Conservation (phyloP, 164 flowering plant species). For the Cinnamomum chago region DNA sequence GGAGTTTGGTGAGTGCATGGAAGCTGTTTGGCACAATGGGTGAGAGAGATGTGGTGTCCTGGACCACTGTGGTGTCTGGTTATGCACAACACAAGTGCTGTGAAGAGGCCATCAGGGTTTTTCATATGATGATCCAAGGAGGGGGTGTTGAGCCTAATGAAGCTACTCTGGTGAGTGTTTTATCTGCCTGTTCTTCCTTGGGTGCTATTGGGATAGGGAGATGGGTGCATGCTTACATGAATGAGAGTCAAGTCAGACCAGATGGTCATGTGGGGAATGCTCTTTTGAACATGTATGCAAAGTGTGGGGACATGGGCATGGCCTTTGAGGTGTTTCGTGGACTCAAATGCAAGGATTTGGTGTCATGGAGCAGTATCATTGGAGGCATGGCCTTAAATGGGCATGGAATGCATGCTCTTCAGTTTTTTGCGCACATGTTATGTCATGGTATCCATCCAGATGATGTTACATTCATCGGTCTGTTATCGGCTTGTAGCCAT, state of each 20-base stretch:
- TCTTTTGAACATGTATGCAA: conserved; percentile 21
- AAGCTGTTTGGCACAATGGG: conserved; percentile 20
- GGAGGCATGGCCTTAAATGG: conserved; percentile 26
- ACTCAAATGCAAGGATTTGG: conserved; percentile 11
- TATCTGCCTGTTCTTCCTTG: conserved; percentile 19
- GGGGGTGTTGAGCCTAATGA: conserved; percentile 17
- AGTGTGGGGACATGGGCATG: conserved; percentile 16
- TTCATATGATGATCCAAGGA: conserved; percentile 13
- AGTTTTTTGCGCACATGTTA: conserved; percentile 16
- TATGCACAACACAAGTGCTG: conserved; percentile 3
- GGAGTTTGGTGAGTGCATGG: conserved; percentile 6
- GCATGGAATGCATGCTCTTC: conserved; percentile 17
- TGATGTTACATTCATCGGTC: conserved; percentile 20
- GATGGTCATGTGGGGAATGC: conserved; percentile 19
- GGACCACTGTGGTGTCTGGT: conserved; percentile 20
- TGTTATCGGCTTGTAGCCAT: conserved; percentile 25
- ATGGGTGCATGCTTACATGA: conserved; percentile 23
- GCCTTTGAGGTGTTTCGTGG: conserved; percentile 10
- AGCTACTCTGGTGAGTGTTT: conserved; percentile 12
- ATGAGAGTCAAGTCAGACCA: conserved; percentile 11
- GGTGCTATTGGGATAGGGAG: conserved; percentile 21
- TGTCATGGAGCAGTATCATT: conserved; percentile 20
- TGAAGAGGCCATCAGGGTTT: conserved; percentile 6
- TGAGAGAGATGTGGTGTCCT: conserved; percentile 21
- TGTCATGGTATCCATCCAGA: conserved; percentile 12